A percentile compares a stretch with the other conserved stretches of the same genome.
phyloP scores from a whole-genome alignment of 805 yeast genomes.

The Kuraishia floccosa region DNA sequence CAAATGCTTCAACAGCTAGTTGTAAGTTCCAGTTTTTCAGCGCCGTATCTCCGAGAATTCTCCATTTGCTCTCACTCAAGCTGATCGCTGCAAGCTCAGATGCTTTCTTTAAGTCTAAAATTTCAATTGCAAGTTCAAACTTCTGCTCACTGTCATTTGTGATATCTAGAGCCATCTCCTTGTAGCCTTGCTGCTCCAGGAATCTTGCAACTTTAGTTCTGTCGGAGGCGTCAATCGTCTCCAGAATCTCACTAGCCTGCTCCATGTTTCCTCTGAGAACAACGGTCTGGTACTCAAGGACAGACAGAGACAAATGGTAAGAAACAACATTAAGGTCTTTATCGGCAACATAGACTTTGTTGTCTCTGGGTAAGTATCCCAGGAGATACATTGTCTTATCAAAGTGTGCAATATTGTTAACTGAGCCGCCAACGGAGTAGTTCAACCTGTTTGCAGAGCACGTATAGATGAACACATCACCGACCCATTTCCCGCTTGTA shows the following conservation, averaged over 20 bases:
- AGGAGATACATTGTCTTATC: slow-evolving; percentile 78
- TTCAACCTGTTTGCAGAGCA: slow-evolving; percentile 80
- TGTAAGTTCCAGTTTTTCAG: slow-evolving; percentile 67
- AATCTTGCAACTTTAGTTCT: slow-evolving; percentile 78
- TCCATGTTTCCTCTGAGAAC: slow-evolving; percentile 93
- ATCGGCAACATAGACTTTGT: slow-evolving; percentile 83
- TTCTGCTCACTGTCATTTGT: slow-evolving; percentile 85
- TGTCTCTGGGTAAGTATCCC: slow-evolving; percentile 87
- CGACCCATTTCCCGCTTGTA: slow-evolving; percentile 90
- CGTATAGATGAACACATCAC: slow-evolving; percentile 92
- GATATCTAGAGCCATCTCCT: slow-evolving; percentile 71
- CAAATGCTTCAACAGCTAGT: slow-evolving; percentile 71
- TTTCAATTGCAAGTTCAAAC: slow-evolving; percentile 78
- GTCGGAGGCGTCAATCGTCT: slow-evolving; percentile 55
- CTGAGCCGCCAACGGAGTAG: slow-evolving; percentile 90
- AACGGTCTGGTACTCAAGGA: slow-evolving; percentile 90
- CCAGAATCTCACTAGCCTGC: slow-evolving; percentile 56
- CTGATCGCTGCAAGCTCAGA: slow-evolving; percentile 48
- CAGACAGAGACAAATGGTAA: slow-evolving; percentile 73
- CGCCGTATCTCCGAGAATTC: slow-evolving; percentile 81
- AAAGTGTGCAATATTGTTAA: slow-evolving; percentile 85
- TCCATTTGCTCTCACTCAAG: slow-evolving; percentile 69
- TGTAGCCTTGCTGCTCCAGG: slow-evolving; percentile 85
- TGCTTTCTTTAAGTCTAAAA: slow-evolving; percentile 66
- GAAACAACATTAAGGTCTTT: slow-evolving; percentile 77